A percentile compares a stretch with the other conserved stretches of the same genome.
phyloP scores from a whole-genome alignment of 1,139 yeast species.

The Kodamaea arcana region DNA sequence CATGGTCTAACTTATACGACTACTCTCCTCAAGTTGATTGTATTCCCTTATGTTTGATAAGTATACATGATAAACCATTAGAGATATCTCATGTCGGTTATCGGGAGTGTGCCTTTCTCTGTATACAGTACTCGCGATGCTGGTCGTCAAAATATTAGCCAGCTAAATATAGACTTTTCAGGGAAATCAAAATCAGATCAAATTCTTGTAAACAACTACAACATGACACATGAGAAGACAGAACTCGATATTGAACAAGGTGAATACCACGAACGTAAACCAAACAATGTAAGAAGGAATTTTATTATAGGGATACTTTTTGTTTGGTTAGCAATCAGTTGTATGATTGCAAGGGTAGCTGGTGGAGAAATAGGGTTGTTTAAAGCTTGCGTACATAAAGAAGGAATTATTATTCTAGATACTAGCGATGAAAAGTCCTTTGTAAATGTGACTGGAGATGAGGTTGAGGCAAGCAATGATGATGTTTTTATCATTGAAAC shows the following conservation, averaged over 20 bases:
- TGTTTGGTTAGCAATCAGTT: neutral
- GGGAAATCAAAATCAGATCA: no score
- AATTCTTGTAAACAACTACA: no score
- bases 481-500: neutral
- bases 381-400: neutral
- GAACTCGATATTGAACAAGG: conserved; percentile 4
- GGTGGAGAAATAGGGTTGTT: neutral
- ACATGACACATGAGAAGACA: conserved; percentile 1
- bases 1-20: no score
- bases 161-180: neutral
- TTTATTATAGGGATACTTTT: neutral
- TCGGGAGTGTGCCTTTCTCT: no score
- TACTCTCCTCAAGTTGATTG: no score
- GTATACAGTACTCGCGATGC: neutral
- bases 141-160: neutral
- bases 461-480: neutral
- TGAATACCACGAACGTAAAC: conserved; percentile 2
- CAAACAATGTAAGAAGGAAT: conserved; percentile 1
- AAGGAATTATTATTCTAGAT: neutral
- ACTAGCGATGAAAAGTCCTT: neutral
- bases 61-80: no score
- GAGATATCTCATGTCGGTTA: no score
- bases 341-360: neutral
- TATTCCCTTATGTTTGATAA: no score
- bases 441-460: neutral